Evolutionary conservation across 257 asterid species (phyloP).

Genomic region (Lavandula angustifolia): DNA sequence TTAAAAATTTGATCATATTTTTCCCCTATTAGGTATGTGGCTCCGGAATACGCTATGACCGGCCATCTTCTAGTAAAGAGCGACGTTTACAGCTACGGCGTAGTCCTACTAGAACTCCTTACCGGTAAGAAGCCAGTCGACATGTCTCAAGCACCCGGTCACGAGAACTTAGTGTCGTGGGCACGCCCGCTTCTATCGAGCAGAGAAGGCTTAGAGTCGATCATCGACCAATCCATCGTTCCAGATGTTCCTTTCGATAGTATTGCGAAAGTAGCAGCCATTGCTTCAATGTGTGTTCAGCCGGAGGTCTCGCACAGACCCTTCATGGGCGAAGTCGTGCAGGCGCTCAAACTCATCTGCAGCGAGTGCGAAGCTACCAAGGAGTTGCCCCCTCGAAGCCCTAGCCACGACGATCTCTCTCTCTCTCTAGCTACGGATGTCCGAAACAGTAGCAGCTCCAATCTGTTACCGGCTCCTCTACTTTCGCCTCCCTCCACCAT

Average conservation of each 20-base stretch:
- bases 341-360: slow-evolving; percentile 80
- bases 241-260: slow-evolving; percentile 59
- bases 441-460: slow-evolving; percentile 36
- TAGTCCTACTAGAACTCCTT: slow-evolving; percentile 95
- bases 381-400: slow-evolving; percentile 45
- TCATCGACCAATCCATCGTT: slow-evolving; percentile 60
- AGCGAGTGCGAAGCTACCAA: slow-evolving; percentile 57
- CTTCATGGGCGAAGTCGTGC: slow-evolving; percentile 96
- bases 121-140: slow-evolving; percentile 88
- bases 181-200: slow-evolving; percentile 79
- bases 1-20: background rate
- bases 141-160: slow-evolving; percentile 92
- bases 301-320: slow-evolving; percentile 94
- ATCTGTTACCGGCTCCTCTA: slow-evolving; percentile 35
- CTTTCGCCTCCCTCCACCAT: slow-evolving; percentile 49
- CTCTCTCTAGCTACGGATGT: slow-evolving; percentile 42
- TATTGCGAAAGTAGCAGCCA: slow-evolving; percentile 84
- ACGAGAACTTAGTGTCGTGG: slow-evolving; percentile 91
- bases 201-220: slow-evolving; percentile 56
- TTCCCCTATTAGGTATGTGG: slow-evolving; percentile 61
- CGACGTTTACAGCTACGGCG: slow-evolving; percentile 95
- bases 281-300: slow-evolving; percentile 92
- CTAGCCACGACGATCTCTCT: slow-evolving; percentile 52
- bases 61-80: slow-evolving; percentile 94
- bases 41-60: slow-evolving; percentile 96